phyloP scores from a whole-genome alignment of 345 rosid species.

The Boechera divaricarpa region DNA sequence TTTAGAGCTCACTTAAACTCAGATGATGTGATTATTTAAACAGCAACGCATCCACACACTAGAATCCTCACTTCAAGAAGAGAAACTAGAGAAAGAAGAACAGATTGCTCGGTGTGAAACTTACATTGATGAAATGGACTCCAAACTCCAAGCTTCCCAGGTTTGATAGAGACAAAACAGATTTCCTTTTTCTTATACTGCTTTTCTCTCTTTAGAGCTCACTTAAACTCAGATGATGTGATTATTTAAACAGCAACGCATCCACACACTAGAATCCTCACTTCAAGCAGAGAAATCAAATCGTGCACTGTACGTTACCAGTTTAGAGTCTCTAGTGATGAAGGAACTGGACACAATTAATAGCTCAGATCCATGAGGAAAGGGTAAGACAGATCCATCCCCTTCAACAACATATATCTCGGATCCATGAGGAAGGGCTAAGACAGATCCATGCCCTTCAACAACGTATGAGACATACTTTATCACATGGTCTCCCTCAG shows the following conservation, averaged over 20 bases:
- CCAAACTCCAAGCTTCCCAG: constrained; percentile 79
- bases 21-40: constrained; percentile 22
- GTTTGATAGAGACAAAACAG: constrained; percentile 45
- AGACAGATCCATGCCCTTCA: constrained; percentile 82
- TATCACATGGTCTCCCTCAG: constrained; percentile 74
- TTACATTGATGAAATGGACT: constrained; percentile 91
- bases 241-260: constrained; percentile 72
- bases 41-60: constrained; percentile 91
- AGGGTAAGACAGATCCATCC: too few relatives aligned
- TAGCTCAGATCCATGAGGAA: constrained; percentile 39
- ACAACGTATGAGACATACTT: constrained; percentile 67
- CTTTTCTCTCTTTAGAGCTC: neutral
- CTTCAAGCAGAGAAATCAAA: constrained; percentile 87
- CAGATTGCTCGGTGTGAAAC: constrained; percentile 92
- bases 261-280: constrained; percentile 70
- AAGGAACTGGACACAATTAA: constrained; percentile 75
- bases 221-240: constrained; percentile 21
- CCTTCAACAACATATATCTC: neutral
- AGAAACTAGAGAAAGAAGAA: constrained; percentile 92
- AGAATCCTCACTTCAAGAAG: constrained; percentile 79
- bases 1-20: constrained; percentile 27
- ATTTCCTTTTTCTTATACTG: too few relatives aligned
- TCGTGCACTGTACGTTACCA: constrained; percentile 94
- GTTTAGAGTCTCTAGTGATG: constrained; percentile 86
- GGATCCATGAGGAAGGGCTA: constrained; percentile 95